Percentiles rank a stretch among this genome's conserved stretches.
Evolutionary conservation across 148 eudicot species (phyloP).

Genomic region (Spergularia marina): DNA sequence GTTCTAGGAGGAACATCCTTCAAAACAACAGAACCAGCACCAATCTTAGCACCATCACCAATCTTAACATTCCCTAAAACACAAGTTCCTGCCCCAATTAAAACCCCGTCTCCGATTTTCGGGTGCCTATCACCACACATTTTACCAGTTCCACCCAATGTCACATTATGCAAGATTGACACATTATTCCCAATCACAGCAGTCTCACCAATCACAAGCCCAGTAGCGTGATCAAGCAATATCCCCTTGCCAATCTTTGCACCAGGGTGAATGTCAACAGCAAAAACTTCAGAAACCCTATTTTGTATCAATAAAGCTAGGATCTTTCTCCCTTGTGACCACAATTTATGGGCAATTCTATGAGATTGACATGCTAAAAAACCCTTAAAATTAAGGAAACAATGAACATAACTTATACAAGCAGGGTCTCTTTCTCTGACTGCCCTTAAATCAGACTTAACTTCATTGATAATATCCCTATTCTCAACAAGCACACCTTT

Average conservation of each 20-base stretch:
- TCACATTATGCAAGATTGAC: conserved; percentile 73
- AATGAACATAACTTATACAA: conserved; percentile 71
- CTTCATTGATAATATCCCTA: conserved; percentile 37
- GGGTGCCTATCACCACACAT: conserved; percentile 67
- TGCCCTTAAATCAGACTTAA: conserved; percentile 57
- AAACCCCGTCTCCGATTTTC: conserved; percentile 71
- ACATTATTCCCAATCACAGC: conserved; percentile 80
- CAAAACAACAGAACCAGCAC: conserved; percentile 74
- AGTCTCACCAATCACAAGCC: conserved; percentile 83
- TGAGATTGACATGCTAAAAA: conserved; percentile 71
- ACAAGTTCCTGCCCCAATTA: conserved; percentile 79
- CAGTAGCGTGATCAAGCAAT: conserved; percentile 83
- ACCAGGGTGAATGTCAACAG: conserved; percentile 85
- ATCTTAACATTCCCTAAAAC: conserved; percentile 71
- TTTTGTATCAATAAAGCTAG: conserved; percentile 62
- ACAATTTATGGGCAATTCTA: conserved; percentile 59
- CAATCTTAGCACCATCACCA: conserved; percentile 81
- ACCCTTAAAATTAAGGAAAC: conserved; percentile 77
- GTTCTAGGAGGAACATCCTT: conserved; percentile 60
- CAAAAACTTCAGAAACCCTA: conserved; percentile 69
- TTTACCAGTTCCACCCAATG: conserved; percentile 77
- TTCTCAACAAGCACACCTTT: conserved; percentile 38
- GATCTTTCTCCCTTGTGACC: conserved; percentile 60
- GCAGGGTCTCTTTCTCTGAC: conserved; percentile 83
- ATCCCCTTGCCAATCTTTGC: conserved; percentile 76